Evolutionary conservation across 2,329 filamentous ascomycete species (phyloP).

Genomic region (Peltaster fructicola): DNA sequence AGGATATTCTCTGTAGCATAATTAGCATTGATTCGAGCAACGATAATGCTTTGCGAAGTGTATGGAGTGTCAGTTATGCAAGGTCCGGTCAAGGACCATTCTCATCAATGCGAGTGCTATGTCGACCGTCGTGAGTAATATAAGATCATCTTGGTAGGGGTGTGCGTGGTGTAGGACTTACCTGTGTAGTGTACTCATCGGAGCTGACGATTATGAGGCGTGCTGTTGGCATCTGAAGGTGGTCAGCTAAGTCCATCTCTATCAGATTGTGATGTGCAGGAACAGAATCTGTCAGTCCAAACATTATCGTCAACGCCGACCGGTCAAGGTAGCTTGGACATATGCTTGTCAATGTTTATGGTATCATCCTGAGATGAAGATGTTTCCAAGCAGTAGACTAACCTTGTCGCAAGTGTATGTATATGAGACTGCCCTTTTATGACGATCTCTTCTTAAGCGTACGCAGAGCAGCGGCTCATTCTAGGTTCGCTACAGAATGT

Average conservation of each 20-base stretch:
- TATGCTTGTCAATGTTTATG: constrained; percentile 23
- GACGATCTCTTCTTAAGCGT: no score
- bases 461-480: no score
- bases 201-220: no score
- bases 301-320: constrained; percentile 19
- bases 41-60: no score
- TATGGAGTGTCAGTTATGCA: no score
- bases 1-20: no score
- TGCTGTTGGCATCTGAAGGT: no score
- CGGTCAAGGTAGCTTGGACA: constrained; percentile 22
- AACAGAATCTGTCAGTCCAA: constrained; percentile 9
- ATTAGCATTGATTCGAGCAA: no score
- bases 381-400: no score
- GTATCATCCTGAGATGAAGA: constrained; percentile 18
- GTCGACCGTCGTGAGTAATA: constrained; percentile 24
- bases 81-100: constrained; percentile 21
- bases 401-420: not conserved
- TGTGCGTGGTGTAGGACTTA: not conserved
- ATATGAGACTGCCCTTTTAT: no score
- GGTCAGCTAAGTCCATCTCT: constrained; percentile 4
- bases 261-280: constrained; percentile 1
- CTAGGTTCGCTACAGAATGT: no score
- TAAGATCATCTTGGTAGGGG: constrained; percentile 17
- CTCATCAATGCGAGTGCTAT: constrained; percentile 24
- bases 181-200: no score